phyloP scores from a whole-genome alignment of 257 asterid species.

The Echites panduratus region DNA sequence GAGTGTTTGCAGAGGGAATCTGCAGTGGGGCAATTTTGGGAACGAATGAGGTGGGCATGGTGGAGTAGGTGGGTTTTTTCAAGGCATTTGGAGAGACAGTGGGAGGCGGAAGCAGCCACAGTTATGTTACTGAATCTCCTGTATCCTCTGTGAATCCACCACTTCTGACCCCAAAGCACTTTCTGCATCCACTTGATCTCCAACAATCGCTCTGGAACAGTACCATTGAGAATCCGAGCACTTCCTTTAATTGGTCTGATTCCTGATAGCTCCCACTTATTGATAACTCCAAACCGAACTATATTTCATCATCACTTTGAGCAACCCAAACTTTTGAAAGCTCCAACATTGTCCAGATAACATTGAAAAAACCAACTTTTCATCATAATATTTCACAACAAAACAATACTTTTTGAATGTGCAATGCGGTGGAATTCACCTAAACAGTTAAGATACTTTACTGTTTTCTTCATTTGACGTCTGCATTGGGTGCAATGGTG shows the following conservation, averaged over 20 bases:
- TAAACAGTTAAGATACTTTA: too few relatives aligned
- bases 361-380: neutral
- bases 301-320: conserved; percentile 33
- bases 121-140: conserved; percentile 31
- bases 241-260: conserved; percentile 10
- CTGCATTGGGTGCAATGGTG: too few relatives aligned
- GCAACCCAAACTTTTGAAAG: conserved; percentile 15
- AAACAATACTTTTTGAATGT: too few relatives aligned
- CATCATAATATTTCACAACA: neutral
- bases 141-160: conserved; percentile 32
- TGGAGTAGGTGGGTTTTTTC: too few relatives aligned
- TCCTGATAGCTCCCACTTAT: conserved; percentile 50
- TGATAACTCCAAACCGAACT: conserved; percentile 61
- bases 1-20: too few relatives aligned
- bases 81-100: too few relatives aligned
- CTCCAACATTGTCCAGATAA: conserved; percentile 19
- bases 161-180: conserved; percentile 14
- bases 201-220: neutral
- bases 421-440: too few relatives aligned
- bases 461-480: too few relatives aligned
- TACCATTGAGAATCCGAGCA: neutral
- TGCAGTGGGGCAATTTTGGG: too few relatives aligned
- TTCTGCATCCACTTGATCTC: conserved; percentile 6
- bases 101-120: too few relatives aligned
- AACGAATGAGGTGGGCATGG: too few relatives aligned